These are phyloP conservation scores for Trichophyton simii DNA, from an alignment of 2,329 filamentous ascomycete species.

Conservation along the genomic window DNA sequence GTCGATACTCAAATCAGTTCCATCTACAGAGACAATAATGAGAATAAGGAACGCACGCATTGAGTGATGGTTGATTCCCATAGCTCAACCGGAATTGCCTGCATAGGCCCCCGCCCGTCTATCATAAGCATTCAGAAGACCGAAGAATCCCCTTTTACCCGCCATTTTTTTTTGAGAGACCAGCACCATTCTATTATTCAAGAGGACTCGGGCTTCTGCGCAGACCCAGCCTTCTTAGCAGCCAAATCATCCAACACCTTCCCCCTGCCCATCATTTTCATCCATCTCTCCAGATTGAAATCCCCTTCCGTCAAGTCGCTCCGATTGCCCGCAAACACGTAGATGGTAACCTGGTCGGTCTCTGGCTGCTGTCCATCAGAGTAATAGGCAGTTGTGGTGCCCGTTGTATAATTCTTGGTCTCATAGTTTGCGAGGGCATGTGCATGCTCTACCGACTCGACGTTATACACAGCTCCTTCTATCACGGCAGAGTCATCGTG, in stretches of 20 bases:
- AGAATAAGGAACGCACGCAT: too few relatives aligned
- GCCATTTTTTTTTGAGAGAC: too few relatives aligned
- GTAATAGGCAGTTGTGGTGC: background rate
- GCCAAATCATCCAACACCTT: slow-evolving; percentile 1
- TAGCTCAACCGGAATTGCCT: too few relatives aligned
- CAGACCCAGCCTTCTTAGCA: background rate
- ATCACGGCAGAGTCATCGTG: slow-evolving; percentile 11
- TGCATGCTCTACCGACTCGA: slow-evolving; percentile 9
- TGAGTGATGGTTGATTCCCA: too few relatives aligned
- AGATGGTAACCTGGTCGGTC: background rate
- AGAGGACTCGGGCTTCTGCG: background rate
- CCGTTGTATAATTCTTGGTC: slow-evolving; percentile 5
- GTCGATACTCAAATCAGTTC: too few relatives aligned
- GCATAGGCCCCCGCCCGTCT: too few relatives aligned
- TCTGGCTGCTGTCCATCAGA: slow-evolving; percentile 2
- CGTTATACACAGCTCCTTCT: slow-evolving; percentile 17
- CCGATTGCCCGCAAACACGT: slow-evolving; percentile 8
- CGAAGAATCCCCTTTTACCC: too few relatives aligned
- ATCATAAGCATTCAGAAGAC: too few relatives aligned
- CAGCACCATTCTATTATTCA: background rate
- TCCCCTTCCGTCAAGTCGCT: slow-evolving; percentile 2
- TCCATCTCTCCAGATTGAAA: slow-evolving; percentile 7
- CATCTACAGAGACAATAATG: too few relatives aligned
- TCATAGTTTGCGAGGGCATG: slow-evolving; percentile 5
- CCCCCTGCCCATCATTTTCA: background rate